phyloP scores from a whole-genome alignment of 192 early-diverging fungal species.

The Coemansia pectinata region DNA sequence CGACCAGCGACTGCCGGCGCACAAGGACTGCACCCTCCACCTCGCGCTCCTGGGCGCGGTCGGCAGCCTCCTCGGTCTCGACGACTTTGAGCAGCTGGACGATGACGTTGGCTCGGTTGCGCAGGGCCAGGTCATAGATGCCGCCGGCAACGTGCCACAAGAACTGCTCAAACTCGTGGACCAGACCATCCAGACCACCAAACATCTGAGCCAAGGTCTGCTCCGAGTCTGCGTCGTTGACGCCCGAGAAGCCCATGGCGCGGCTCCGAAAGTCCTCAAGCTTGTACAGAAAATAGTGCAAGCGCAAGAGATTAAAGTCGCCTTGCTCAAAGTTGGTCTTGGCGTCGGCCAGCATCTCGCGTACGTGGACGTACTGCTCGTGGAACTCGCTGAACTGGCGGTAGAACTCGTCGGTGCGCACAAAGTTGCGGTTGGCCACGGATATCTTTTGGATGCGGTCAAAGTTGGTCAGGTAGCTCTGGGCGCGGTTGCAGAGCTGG shows the following conservation, averaged over 20 bases:
- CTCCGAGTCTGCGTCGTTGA: constrained; percentile 71
- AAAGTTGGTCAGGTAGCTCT: constrained; percentile 88
- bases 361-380: constrained; percentile 72
- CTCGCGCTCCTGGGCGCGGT: constrained; percentile 57
- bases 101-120: constrained; percentile 68
- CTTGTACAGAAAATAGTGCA: constrained; percentile 87
- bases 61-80: constrained; percentile 88
- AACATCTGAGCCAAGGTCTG: constrained; percentile 89
- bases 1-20: constrained; percentile 20
- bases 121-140: constrained; percentile 77
- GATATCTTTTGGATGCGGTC: constrained; percentile 92
- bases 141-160: constrained; percentile 82
- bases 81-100: constrained; percentile 93
- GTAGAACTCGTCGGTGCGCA: constrained; percentile 80
- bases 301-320: constrained; percentile 72
- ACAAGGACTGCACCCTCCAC: constrained; percentile 28
- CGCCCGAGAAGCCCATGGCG: constrained; percentile 76
- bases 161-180: constrained; percentile 81
- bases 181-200: constrained; percentile 74
- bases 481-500: constrained; percentile 78
- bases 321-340: constrained; percentile 45
- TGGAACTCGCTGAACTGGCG: constrained; percentile 87
- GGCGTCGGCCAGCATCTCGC: constrained; percentile 69
- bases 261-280: constrained; percentile 86
- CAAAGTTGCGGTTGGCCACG: constrained; percentile 93